Conservation (phyloP, 331 rosid species). For the Rhamnella rubrinervis region DNA sequence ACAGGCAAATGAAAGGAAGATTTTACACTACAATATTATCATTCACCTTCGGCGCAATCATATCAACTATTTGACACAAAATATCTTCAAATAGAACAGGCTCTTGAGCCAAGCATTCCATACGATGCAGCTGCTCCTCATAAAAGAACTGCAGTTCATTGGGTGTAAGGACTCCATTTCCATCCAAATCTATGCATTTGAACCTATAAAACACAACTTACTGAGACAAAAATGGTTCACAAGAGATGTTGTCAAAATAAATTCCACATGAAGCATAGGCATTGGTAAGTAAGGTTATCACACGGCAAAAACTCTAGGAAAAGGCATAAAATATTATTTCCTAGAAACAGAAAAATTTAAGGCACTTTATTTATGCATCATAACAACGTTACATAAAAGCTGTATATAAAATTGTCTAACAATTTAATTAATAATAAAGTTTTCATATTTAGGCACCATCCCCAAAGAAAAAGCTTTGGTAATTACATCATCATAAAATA, state of each 20-base stretch:
- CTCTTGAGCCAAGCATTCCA: conserved; percentile 99
- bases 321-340: no score
- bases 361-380: background rate
- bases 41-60: conserved; percentile 81
- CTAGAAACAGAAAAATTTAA: no score
- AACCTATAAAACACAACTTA: conserved; percentile 55
- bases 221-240: conserved; percentile 14
- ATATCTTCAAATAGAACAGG: conserved; percentile 95
- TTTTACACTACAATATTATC: background rate
- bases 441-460: no score
- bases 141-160: conserved; percentile 95
- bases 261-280: background rate
- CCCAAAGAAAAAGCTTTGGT: no score
- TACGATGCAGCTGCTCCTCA: conserved; percentile 97
- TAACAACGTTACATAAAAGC: background rate
- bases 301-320: no score
- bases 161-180: conserved; percentile 83
- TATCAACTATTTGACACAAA: conserved; percentile 91
- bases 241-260: background rate
- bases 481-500: no score
- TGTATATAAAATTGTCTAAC: no score
- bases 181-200: conserved; percentile 96
- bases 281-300: background rate
- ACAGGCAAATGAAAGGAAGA: conserved; percentile 17
- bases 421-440: no score